Percentiles rank a stretch among this genome's conserved stretches.
Conservation (phyloP, 192 early-diverging fungal species). For the Mortierella antarctica region DNA sequence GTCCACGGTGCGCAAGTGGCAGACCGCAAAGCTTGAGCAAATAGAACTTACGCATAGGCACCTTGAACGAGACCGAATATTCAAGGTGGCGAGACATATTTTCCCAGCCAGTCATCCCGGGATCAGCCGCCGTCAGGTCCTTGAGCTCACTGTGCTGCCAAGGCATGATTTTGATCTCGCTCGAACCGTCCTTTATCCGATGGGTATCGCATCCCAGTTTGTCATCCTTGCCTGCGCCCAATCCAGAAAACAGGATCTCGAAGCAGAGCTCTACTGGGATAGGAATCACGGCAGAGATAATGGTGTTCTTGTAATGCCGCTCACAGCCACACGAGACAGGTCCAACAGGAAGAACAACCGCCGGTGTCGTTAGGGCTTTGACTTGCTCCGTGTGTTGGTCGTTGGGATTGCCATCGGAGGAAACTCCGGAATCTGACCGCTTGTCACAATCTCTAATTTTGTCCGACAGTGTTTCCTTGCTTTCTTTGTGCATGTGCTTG, state of each 20-base stretch:
- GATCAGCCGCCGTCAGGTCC: no score
- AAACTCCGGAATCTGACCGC: no score
- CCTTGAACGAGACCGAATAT: constrained; percentile 30
- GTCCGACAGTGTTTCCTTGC: no score
- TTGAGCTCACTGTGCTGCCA: background rate
- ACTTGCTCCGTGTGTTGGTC: background rate
- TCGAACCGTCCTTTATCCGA: constrained; percentile 1
- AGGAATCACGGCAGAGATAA: constrained; percentile 29
- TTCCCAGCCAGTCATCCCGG: constrained; percentile 2
- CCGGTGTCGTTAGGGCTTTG: no score
- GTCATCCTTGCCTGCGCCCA: constrained; percentile 8
- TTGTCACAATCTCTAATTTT: no score
- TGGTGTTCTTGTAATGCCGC: constrained; percentile 21
- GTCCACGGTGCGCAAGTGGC: no score
- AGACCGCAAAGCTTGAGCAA: background rate
- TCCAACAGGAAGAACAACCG: no score
- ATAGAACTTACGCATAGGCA: constrained; percentile 34
- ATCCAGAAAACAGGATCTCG: constrained; percentile 21
- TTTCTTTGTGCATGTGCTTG: background rate
- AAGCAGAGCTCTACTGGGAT: constrained; percentile 20
- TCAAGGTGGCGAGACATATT: constrained; percentile 20
- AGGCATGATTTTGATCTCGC: constrained; percentile 8
- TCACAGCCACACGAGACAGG: constrained; percentile 15
- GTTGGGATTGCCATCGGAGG: background rate
- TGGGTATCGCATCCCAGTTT: constrained; percentile 6